Percentiles rank a stretch among this genome's conserved stretches.
phyloP scores from a whole-genome alignment of 352 stramenopile genomes.

The Aphanomyces invadans region DNA sequence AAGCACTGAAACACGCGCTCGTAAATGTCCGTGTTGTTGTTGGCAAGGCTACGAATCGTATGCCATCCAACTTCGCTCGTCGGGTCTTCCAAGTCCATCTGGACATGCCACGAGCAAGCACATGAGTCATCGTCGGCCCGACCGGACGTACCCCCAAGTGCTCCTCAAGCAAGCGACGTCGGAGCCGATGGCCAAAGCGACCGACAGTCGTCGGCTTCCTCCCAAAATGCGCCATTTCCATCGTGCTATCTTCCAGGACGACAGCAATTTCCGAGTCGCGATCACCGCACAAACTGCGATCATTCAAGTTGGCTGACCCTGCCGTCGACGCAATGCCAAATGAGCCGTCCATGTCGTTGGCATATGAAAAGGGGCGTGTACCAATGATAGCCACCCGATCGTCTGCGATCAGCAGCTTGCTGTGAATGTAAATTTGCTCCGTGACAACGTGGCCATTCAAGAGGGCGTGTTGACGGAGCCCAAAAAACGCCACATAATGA shows the following conservation, averaged over 20 bases:
- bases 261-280: constrained; percentile 30
- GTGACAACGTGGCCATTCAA: constrained; percentile 21
- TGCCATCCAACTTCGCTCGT: constrained; percentile 4
- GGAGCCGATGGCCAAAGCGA: constrained; percentile 12
- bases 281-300: constrained; percentile 27
- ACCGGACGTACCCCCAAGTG: constrained; percentile 13
- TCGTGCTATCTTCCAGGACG: constrained; percentile 25
- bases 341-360: too few species aligned
- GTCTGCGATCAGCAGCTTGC: constrained; percentile 29
- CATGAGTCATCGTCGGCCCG: too few species aligned
- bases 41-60: not conserved
- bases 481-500: constrained; percentile 28
- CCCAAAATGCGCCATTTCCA: constrained; percentile 2
- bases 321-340: too few species aligned
- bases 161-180: constrained; percentile 5
- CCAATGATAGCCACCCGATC: constrained; percentile 26
- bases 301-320: constrained; percentile 30
- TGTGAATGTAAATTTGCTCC: constrained; percentile 33
- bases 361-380: too few species aligned
- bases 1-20: constrained; percentile 23
- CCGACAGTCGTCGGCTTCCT: not conserved
- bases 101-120: too few species aligned
- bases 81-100: constrained; percentile 16
- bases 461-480: constrained; percentile 21
- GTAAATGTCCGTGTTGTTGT: constrained; percentile 20